Base-by-base conservation (phyloP, 768 basidiomycete genomes). In the Lyophyllum atratum region DNA sequence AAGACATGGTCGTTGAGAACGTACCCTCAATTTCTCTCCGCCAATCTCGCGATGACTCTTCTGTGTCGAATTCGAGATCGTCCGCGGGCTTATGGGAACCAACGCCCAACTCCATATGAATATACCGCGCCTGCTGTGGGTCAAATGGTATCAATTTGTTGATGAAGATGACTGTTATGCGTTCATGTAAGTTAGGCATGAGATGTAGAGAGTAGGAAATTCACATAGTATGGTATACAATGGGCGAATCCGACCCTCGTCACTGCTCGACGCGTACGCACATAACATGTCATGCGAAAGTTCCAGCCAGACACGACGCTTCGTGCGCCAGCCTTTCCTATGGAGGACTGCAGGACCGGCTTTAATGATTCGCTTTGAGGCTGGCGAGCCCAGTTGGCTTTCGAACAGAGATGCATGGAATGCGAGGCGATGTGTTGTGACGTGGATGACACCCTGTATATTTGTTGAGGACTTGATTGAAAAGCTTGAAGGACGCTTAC, bases 321-420 rank as follows among this genome's bases (percentile, higher is more conserved):
- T 79, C 17, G 74, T 61, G 51, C 74, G 80, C 65, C 74, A 73
- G 45, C 78, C 80, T 50, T 72, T 73, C 11, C 76, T 70, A 55
- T 79, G 80, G 26, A 84, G 68, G 1, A 78, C 70, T 3, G 79
- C 82, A 1, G 83, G 68, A 1, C 85, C 86, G 14, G 79, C 61
- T 62, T 79, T 82, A 45, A 87, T 68, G 17, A 81, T 56, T 37
- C 76, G 70, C 21, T 72, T 67, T 6, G 66, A 55, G 12, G 65
- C 60, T 8, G 60, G 55, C 33, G 72, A 55, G 43, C 69, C 75
- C 5, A 76, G 72, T n/a, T 69, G 65, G 24, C 75, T 74, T 0
- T 82, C 74, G 15, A 84, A 76, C 19, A 89, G 67, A 10, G 85
- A 79, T 1, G 87, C 87, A 62, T 88, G 86, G 66, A 89, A 89